Percentiles rank a stretch among this genome's conserved stretches.
Evolutionary conservation across 192 early-diverging fungal species (phyloP).

Genomic region (Glomus cerebriforme): DNA sequence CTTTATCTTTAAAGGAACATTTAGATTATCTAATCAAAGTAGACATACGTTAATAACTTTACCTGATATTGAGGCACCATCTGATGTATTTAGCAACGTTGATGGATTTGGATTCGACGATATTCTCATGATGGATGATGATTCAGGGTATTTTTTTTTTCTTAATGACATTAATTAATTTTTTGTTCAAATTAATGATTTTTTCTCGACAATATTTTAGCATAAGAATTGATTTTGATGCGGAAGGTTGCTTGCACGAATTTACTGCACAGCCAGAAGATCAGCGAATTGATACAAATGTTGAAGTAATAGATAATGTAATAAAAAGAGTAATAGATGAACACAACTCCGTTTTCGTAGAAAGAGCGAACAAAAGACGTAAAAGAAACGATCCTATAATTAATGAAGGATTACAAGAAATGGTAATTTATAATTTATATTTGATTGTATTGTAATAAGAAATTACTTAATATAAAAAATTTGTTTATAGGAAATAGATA

Average conservation of each 20-base stretch:
- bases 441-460: background rate
- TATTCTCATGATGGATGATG: constrained; percentile 23
- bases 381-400: background rate
- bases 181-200: no score
- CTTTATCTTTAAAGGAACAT: background rate
- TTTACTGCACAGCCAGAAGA: background rate
- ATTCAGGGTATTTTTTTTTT: background rate
- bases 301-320: background rate
- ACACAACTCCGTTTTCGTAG: background rate
- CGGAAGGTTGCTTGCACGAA: constrained; percentile 23
- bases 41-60: background rate
- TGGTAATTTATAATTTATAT: background rate
- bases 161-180: background rate
- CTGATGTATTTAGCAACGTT: background rate
- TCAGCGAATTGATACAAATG: background rate
- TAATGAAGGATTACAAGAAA: background rate
- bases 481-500: background rate
- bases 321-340: constrained; percentile 20
- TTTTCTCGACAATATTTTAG: background rate
- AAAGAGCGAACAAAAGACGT: background rate
- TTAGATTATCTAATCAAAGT: background rate
- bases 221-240: constrained; percentile 30
- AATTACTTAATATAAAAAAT: background rate
- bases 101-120: background rate
- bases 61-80: background rate